phyloP scores from a whole-genome alignment of 106 monocot genomes.

The Dendrobium huoshanense region DNA sequence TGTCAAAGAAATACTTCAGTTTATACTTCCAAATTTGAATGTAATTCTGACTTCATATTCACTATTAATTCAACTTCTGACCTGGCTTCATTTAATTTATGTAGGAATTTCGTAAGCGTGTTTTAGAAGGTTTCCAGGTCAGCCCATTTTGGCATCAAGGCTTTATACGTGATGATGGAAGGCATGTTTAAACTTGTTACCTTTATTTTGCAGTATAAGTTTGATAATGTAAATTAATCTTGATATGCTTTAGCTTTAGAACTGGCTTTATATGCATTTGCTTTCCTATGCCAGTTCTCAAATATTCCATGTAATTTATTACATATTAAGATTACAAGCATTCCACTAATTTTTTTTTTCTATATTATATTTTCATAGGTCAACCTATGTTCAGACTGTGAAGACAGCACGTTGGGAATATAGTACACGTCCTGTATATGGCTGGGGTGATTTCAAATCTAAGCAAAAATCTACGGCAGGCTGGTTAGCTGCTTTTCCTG shows the following conservation, averaged over 20 bases:
- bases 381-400: slow-evolving; percentile 70
- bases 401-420: slow-evolving; percentile 93
- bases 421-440: slow-evolving; percentile 87
- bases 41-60: not conserved
- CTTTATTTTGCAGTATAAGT: not conserved
- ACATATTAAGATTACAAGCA: not conserved
- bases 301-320: not conserved
- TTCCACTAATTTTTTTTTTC: not conserved
- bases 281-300: not conserved
- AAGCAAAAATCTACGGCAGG: slow-evolving; percentile 90
- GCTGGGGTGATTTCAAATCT: slow-evolving; percentile 89
- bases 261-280: not conserved
- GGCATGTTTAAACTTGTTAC: slow-evolving; percentile 29
- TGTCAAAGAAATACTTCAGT: not conserved
- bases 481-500: slow-evolving; percentile 95
- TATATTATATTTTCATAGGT: slow-evolving; percentile 34
- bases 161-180: slow-evolving; percentile 85
- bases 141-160: slow-evolving; percentile 97
- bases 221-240: not conserved
- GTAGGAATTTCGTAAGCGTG: slow-evolving; percentile 68
- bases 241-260: not conserved
- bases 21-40: not conserved
- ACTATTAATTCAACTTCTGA: not conserved
- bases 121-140: slow-evolving; percentile 94
- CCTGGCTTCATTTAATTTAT: slow-evolving; percentile 9